A percentile compares a stretch with the other conserved stretches of the same genome.
phyloP scores from a whole-genome alignment of 257 asterid species.

The Fraxinus excelsior region DNA sequence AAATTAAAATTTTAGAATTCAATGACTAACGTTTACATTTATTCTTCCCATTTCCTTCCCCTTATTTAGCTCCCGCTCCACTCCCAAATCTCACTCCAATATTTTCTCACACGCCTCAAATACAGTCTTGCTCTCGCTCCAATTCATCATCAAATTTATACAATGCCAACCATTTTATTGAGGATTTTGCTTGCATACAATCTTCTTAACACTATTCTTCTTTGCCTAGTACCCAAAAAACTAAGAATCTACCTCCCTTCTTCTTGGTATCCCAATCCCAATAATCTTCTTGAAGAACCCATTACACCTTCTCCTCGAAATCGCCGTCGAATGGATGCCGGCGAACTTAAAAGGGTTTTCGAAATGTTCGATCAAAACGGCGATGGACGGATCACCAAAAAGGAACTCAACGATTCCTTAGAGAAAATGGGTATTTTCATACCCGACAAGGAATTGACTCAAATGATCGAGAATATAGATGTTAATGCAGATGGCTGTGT shows the following conservation, averaged over 20 bases:
- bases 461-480: slow-evolving; percentile 57
- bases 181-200: slow-evolving; percentile 41
- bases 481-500: slow-evolving; percentile 54
- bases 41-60: neutral
- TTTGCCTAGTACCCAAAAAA: slow-evolving; percentile 52
- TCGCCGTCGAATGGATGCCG: slow-evolving; percentile 40
- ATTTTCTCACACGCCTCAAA: slow-evolving; percentile 11
- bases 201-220: slow-evolving; percentile 22
- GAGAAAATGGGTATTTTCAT: slow-evolving; percentile 66
- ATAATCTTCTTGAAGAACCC: neutral
- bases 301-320: neutral
- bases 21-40: too few species aligned
- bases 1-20: too few species aligned
- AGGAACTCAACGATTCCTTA: slow-evolving; percentile 52
- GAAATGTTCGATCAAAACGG: slow-evolving; percentile 59
- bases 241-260: slow-evolving; percentile 31
- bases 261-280: neutral
- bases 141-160: neutral
- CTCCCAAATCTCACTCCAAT: slow-evolving; percentile 22
- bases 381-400: slow-evolving; percentile 57
- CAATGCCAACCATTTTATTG: slow-evolving; percentile 45
- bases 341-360: slow-evolving; percentile 50
- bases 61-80: slow-evolving; percentile 30
- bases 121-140: neutral
- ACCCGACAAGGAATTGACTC: slow-evolving; percentile 42